Evolutionary conservation across 768 basidiomycete species (phyloP).

Genomic region (Suillus luteus): DNA sequence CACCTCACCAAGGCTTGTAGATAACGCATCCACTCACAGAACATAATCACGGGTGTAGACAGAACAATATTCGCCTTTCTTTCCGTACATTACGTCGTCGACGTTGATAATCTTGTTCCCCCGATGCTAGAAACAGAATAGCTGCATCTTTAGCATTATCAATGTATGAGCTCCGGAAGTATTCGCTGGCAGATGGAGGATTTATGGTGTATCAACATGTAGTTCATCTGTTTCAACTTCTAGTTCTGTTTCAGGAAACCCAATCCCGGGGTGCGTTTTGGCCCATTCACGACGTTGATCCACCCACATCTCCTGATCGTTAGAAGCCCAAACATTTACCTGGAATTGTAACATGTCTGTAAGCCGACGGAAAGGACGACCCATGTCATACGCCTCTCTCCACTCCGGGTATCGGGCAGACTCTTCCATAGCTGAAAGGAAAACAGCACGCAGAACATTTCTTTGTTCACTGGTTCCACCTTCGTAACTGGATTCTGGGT

Average conservation of each 20-base stretch:
- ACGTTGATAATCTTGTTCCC: neutral
- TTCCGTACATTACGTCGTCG: too few relatives aligned
- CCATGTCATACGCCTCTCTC: constrained; percentile 4
- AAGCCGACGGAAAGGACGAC: constrained; percentile 6
- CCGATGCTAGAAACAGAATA: neutral
- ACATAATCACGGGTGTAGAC: too few relatives aligned
- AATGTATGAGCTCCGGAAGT: neutral
- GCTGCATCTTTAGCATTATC: neutral
- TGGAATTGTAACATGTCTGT: neutral
- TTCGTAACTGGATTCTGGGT: constrained; percentile 15
- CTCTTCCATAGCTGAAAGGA: neutral
- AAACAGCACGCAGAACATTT: neutral
- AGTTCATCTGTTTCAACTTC: neutral
- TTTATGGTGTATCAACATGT: too few relatives aligned
- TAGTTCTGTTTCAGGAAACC: neutral
- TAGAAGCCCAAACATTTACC: constrained; percentile 5
- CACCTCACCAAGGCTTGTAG: too few relatives aligned
- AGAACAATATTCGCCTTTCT: neutral
- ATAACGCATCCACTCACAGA: too few relatives aligned
- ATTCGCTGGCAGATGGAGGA: neutral
- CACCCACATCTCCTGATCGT: neutral
- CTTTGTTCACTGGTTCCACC: neutral
- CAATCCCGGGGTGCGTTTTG: neutral
- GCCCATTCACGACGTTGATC: constrained; percentile 8
- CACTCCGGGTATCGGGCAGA: neutral